Base-by-base conservation (phyloP, 2,329 filamentous ascomycete species). In the Colletotrichum brevisporum region DNA sequence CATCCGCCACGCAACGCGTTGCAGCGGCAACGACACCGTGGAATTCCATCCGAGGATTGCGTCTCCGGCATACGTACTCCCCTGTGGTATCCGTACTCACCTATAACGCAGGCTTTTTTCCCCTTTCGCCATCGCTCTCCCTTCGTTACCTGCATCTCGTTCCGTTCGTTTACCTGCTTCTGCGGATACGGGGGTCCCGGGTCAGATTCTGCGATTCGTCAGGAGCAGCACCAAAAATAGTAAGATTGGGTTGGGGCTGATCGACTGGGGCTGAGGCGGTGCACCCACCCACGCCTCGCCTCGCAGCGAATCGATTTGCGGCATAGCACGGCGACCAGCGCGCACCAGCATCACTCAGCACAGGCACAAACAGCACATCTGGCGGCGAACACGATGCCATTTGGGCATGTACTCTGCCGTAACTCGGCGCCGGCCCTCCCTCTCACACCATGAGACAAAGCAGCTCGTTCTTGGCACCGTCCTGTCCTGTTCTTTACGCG, bases 221-320 rank as follows among this genome's bases (percentile, higher is more conserved):
- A 68, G 56, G 50, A 55, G 45, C 16, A 53, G 24, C 41, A 24
- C 69, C 69, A 67, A 71, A 71, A 71, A 71, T 71, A 71, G 69
- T 70, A 67, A 71, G 36, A 71, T 71, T 69, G 53, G 61, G 56
- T 24, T 62, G 66, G 69, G 69, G 67, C 66, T 71, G 69, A 70
- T 71, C 66, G 67, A 45, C 63, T 67, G 66, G 65, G 58, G 63
- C 60, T 64, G 67, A 71, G 69, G 61, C 69, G 69, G 66, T 71
- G 66, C 69, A 63, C 50, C 53, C 43, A 52, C 56, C 51, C 55
- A 39, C 47, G 39, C 56, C 56, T 62, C 48, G 57, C 48, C 53
- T 68, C 24, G 45, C 65, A 52, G 57, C 55, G 31, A 24, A 61
- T 52, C 48, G 57, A 61, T 52, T 59, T 26, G 56, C 39, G 13